phyloP scores from a whole-genome alignment of 106 monocot species.

The Cymbidium sinense region DNA sequence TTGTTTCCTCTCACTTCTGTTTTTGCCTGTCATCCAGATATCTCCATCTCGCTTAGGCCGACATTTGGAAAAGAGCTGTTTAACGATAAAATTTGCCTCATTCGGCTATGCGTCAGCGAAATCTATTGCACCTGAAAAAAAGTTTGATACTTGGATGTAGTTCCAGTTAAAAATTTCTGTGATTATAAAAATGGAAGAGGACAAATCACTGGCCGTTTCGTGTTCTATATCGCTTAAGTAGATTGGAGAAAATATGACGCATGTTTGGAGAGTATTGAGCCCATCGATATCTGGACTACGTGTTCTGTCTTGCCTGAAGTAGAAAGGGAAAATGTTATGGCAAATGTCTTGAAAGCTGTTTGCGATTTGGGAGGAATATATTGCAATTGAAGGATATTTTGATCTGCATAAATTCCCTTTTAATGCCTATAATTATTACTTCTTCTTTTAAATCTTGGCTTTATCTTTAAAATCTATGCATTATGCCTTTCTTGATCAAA shows the following conservation, averaged over 20 bases:
- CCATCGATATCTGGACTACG: background rate
- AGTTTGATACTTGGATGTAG: background rate
- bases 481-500: no score
- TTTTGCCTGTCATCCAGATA: background rate
- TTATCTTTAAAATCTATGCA: background rate
- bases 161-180: background rate
- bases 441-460: background rate
- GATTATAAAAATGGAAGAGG: no score
- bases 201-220: background rate
- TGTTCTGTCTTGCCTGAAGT: no score
- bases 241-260: background rate
- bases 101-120: background rate
- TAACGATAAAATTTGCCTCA: background rate
- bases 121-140: background rate
- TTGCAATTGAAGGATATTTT: no score
- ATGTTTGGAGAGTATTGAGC: background rate
- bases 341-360: no score
- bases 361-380: no score
- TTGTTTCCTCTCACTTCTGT: background rate
- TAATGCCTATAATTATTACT: no score
- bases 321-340: no score
- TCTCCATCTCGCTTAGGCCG: background rate
- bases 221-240: background rate
- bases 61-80: background rate
- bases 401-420: no score